A percentile compares a stretch with the other conserved stretches of the same genome.
phyloP scores from a whole-genome alignment of 1,284 basidiomycete species.

The Anthracocystis setariae region DNA sequence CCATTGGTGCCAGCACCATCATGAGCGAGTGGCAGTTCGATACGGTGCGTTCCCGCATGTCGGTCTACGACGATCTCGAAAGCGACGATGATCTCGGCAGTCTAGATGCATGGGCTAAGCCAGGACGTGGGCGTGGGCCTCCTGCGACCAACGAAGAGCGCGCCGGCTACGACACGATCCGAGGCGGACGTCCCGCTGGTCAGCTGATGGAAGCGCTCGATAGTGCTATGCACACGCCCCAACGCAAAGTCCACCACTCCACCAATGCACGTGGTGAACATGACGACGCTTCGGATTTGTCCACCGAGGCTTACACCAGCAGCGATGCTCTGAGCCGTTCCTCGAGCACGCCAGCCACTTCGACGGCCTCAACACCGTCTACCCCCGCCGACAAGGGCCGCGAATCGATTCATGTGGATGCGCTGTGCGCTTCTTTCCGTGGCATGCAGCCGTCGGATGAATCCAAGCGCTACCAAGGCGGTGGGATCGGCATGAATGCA shows the following conservation, averaged over 20 bases:
- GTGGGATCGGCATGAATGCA: slow-evolving; percentile 30
- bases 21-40: slow-evolving; percentile 96
- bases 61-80: slow-evolving; percentile 72
- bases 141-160: slow-evolving; percentile 67
- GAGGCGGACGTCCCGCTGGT: slow-evolving; percentile 52
- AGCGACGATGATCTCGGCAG: slow-evolving; percentile 69
- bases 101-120: slow-evolving; percentile 53
- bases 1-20: slow-evolving; percentile 72
- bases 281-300: slow-evolving; percentile 44
- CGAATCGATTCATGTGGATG: slow-evolving; percentile 54
- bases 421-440: slow-evolving; percentile 47
- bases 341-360: slow-evolving; percentile 52
- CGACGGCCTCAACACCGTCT: slow-evolving; percentile 43
- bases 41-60: slow-evolving; percentile 76
- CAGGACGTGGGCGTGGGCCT: slow-evolving; percentile 57
- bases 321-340: slow-evolving; percentile 40
- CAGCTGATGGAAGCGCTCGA: slow-evolving; percentile 55
- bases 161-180: slow-evolving; percentile 57
- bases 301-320: slow-evolving; percentile 38
- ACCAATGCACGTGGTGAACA: slow-evolving; percentile 15
- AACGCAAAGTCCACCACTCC: slow-evolving; percentile 23
- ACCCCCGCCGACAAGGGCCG: slow-evolving; percentile 43
- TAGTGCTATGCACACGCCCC: slow-evolving; percentile 38
- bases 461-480: slow-evolving; percentile 15
- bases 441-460: slow-evolving; percentile 46